Evolutionary conservation across 192 early-diverging fungal species (phyloP).

Genomic region (Entomortierella chlamydospora): DNA sequence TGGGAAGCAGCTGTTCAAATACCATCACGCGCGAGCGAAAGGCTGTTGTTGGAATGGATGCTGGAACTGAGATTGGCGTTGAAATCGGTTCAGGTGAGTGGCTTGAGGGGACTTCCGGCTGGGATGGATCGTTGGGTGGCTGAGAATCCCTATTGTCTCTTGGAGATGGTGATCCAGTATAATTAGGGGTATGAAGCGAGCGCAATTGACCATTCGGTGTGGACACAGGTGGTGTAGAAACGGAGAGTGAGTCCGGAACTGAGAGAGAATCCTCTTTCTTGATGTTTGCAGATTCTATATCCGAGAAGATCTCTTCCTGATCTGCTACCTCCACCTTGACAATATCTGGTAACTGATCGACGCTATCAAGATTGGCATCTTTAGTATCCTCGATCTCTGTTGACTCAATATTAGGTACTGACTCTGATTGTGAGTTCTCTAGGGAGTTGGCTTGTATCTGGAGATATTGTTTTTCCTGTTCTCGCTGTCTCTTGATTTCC

Average conservation of each 20-base stretch:
- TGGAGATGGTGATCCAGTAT: conserved; percentile 22
- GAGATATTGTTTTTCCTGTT: conserved; percentile 4
- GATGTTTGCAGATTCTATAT: conserved; percentile 16
- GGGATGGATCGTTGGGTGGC: conserved; percentile 5
- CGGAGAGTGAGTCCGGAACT: conserved; percentile 11
- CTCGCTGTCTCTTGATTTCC: conserved; percentile 13
- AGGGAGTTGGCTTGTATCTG: conserved; percentile 8
- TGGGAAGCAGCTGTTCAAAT: conserved; percentile 79
- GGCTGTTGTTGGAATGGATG: conserved; percentile 59
- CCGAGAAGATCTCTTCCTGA: conserved; percentile 7
- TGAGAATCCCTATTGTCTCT: conserved; percentile 10
- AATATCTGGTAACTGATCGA: background rate
- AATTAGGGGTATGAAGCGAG: conserved; percentile 39
- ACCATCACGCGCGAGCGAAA: conserved; percentile 80
- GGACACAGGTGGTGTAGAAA: conserved; percentile 22
- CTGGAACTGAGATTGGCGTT: conserved; percentile 4
- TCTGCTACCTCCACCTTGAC: conserved; percentile 35
- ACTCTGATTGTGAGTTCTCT: conserved; percentile 4
- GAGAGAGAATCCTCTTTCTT: conserved; percentile 46
- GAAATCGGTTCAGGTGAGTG: background rate
- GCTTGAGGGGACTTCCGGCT: background rate
- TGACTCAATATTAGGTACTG: conserved; percentile 9
- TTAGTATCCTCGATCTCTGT: background rate
- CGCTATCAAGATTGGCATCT: background rate
- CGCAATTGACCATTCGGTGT: conserved; percentile 30